These are phyloP conservation scores for Linnemannia hyalina DNA, from an alignment of 192 early-diverging fungal species.

Conservation along the genomic window DNA sequence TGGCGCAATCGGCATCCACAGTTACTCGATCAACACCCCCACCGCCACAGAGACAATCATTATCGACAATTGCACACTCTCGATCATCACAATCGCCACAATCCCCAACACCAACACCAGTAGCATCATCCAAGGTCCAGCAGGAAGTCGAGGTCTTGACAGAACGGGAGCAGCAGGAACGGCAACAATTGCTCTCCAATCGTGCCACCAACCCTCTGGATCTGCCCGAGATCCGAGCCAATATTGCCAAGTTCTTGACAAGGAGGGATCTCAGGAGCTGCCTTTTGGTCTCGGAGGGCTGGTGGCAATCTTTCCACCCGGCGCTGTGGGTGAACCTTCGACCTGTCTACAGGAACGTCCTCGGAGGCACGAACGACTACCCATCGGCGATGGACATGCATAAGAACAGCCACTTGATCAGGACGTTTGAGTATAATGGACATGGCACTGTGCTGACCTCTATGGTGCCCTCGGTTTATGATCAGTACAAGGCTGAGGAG, in stretches of 20 bases:
- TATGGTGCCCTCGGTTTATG: constrained; percentile 19
- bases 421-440: constrained; percentile 43
- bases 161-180: background rate
- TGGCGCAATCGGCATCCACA: background rate
- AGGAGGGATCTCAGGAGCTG: constrained; percentile 21
- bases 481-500: background rate
- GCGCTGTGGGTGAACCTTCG: constrained; percentile 25
- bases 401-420: constrained; percentile 35
- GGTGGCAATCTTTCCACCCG: constrained; percentile 34
- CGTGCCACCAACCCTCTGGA: constrained; percentile 32
- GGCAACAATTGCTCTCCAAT: background rate
- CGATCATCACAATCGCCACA: background rate
- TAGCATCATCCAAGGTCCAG: background rate
- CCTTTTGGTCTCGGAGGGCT: constrained; percentile 19
- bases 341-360: constrained; percentile 38
- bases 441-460: constrained; percentile 25
- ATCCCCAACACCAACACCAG: background rate
- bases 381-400: constrained; percentile 14
- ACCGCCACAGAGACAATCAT: background rate
- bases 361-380: constrained; percentile 32
- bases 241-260: constrained; percentile 25
- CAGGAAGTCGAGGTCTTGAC: background rate
- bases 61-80: background rate
- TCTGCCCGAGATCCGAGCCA: constrained; percentile 33
- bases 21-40: background rate